These are phyloP conservation scores for Westerdykella aurantiaca DNA, from an alignment of 2,329 filamentous ascomycete genomes.

Conservation along the genomic window DNA sequence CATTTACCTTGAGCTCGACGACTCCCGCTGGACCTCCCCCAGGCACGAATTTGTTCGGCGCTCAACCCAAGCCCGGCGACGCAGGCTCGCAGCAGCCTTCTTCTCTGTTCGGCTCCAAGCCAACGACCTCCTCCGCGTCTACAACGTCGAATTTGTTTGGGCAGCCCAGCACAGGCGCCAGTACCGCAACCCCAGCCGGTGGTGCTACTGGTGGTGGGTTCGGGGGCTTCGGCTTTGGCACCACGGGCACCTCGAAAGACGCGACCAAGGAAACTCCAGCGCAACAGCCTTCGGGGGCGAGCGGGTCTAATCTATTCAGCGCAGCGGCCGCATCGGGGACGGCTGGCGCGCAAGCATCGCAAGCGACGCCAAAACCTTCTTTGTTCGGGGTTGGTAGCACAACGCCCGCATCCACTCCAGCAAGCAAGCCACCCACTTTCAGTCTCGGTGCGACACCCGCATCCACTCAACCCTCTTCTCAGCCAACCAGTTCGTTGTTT, in stretches of 20 bases:
- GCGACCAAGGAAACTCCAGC: conserved; percentile 26
- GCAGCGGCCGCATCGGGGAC: conserved; percentile 16
- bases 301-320: conserved; percentile 17
- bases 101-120: conserved; percentile 23
- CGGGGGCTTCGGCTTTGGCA: conserved; percentile 19
- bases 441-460: conserved; percentile 19
- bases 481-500: conserved; percentile 1
- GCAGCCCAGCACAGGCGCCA: conserved; percentile 13
- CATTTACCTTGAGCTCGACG: conserved; percentile 34
- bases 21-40: conserved; percentile 37
- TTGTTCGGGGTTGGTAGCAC: conserved; percentile 26
- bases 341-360: conserved; percentile 27
- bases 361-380: conserved; percentile 29
- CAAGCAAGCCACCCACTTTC: conserved; percentile 5
- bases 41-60: conserved; percentile 25
- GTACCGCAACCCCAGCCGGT: conserved; percentile 17
- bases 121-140: conserved; percentile 18
- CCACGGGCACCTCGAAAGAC: conserved; percentile 24
- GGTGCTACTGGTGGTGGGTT: conserved; percentile 14
- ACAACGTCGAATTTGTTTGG: conserved; percentile 27
- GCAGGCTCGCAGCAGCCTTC: conserved; percentile 10
- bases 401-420: conserved; percentile 17
- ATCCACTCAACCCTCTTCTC: conserved; percentile 15
- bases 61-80: conserved; percentile 10
- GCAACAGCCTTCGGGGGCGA: conserved; percentile 20